Percentiles rank a stretch among this genome's conserved stretches.
Conservation (phyloP, 305 asterid genomes). For the Plantago lanceolata region DNA sequence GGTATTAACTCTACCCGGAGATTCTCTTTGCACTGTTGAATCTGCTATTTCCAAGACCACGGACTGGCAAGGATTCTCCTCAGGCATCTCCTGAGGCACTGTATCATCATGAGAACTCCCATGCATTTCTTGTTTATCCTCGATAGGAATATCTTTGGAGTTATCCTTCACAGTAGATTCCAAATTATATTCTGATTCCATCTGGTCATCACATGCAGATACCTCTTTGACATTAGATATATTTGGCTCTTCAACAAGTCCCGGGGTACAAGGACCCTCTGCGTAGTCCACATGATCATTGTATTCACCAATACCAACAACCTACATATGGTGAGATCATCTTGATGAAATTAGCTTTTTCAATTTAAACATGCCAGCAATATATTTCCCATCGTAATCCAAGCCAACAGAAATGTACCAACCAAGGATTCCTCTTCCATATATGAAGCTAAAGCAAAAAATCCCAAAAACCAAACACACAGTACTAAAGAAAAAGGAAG, state of each 20-base stretch:
- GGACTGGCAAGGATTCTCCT: slow-evolving; percentile 44
- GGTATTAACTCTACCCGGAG: slow-evolving; percentile 28
- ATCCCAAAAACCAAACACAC: not conserved
- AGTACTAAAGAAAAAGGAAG: no score
- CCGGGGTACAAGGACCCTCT: slow-evolving; percentile 96
- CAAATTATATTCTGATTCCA: slow-evolving; percentile 62
- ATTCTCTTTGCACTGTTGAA: slow-evolving; percentile 30
- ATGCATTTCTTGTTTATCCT: slow-evolving; percentile 38
- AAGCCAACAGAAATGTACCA: not conserved
- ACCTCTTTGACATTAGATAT: slow-evolving; percentile 69
- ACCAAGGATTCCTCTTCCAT: not conserved
- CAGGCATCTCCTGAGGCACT: slow-evolving; percentile 32
- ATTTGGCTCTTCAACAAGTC: slow-evolving; percentile 77
- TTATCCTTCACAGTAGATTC: slow-evolving; percentile 41
- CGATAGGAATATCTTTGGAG: slow-evolving; percentile 29
- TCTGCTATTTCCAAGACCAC: slow-evolving; percentile 36
- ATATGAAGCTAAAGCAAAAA: not conserved
- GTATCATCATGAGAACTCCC: slow-evolving; percentile 35
- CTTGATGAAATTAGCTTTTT: not conserved
- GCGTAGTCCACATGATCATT: slow-evolving; percentile 67
- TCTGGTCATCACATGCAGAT: slow-evolving; percentile 82
- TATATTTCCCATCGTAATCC: not conserved
- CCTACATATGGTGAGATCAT: not conserved
- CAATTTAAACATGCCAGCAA: not conserved
- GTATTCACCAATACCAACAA: slow-evolving; percentile 44